Evolutionary conservation across 495 filamentous ascomycete genomes (phyloP).

Genomic region (Podospora anserina): DNA sequence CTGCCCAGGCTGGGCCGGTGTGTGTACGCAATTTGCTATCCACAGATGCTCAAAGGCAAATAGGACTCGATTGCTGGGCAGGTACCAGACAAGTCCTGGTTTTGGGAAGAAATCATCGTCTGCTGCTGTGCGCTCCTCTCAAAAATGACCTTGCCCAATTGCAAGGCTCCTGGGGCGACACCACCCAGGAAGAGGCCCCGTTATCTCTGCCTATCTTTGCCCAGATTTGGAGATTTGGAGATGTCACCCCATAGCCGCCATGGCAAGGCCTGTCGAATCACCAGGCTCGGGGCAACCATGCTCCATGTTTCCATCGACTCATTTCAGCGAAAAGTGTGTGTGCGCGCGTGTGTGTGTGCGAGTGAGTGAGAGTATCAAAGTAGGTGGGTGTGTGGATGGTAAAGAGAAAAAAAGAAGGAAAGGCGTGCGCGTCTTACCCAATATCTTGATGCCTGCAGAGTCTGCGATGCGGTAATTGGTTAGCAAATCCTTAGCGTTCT

Average conservation of each 20-base stretch:
- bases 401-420: background rate
- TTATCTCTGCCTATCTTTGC: constrained; percentile 3
- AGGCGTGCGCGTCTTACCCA: background rate
- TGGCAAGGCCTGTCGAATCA: constrained; percentile 3
- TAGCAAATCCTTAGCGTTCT: background rate
- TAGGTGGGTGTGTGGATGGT: background rate
- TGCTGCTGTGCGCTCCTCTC: background rate
- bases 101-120: background rate
- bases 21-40: background rate
- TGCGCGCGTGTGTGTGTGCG: too few relatives aligned
- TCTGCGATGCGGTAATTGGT: background rate
- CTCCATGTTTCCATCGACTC: too few relatives aligned
- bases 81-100: background rate
- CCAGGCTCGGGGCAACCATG: background rate
- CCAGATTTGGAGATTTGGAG: constrained; percentile 3
- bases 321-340: background rate
- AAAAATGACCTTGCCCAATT: background rate
- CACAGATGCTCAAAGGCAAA: background rate
- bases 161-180: background rate
- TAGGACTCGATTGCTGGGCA: background rate
- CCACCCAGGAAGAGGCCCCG: background rate
- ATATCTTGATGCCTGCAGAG: background rate
- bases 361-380: background rate
- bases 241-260: constrained; percentile 1
- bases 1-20: background rate